phyloP scores from a whole-genome alignment of 1,284 basidiomycete species.

The Bondarzewia mesenterica region DNA sequence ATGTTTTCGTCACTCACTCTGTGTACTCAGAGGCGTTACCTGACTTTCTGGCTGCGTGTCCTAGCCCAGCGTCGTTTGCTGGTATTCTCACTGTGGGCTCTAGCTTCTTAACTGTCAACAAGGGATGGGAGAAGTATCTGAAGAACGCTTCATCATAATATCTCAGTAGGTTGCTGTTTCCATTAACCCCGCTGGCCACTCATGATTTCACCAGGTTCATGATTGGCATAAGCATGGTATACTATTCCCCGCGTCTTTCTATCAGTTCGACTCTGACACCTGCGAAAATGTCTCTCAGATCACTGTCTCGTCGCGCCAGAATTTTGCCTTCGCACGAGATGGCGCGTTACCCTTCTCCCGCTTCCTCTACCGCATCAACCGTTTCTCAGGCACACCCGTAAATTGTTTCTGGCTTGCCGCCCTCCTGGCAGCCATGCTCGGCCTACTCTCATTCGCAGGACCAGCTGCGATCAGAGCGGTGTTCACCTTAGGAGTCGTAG shows the following conservation, averaged over 20 bases:
- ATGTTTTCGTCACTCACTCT: constrained; percentile 80
- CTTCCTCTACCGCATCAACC: no score
- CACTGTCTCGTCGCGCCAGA: constrained; percentile 56
- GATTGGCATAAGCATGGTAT: constrained; percentile 55
- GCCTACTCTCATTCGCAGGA: constrained; percentile 58
- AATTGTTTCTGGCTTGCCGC: constrained; percentile 58
- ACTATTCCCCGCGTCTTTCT: background rate
- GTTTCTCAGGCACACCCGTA: constrained; percentile 57
- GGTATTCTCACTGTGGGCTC: constrained; percentile 91
- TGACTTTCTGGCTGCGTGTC: constrained; percentile 77
- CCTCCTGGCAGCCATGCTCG: constrained; percentile 36
- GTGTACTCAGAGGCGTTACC: constrained; percentile 83
- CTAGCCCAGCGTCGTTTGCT: constrained; percentile 90
- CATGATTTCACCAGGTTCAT: constrained; percentile 56
- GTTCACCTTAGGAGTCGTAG: constrained; percentile 50
- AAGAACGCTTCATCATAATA: constrained; percentile 61
- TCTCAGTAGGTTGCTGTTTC: constrained; percentile 41
- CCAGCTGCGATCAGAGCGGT: constrained; percentile 55
- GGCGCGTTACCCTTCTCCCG: constrained; percentile 39
- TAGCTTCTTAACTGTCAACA: constrained; percentile 85
- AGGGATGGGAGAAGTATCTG: constrained; percentile 83
- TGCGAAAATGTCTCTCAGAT: constrained; percentile 15
- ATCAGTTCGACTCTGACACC: background rate
- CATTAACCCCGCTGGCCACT: background rate
- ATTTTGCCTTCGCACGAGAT: constrained; percentile 37